Evolutionary conservation across 2,329 filamentous ascomycete genomes (phyloP), one percentile per base, ranked within the genome.

Genomic region (Penicillium sp.): DNA sequence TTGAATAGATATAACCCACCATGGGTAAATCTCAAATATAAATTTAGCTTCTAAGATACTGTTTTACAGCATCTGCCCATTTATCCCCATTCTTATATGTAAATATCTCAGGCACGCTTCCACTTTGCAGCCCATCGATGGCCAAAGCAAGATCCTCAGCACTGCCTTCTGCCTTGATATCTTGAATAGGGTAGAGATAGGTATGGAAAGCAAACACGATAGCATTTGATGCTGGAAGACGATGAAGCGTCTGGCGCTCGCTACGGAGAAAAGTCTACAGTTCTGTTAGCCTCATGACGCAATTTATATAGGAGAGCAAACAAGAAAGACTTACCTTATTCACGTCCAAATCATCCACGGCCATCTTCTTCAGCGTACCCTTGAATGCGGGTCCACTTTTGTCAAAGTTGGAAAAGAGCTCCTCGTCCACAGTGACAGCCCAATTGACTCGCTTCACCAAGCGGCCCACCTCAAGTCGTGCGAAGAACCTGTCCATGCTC

Each of bases 151-250:
- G 63, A 8, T 76, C 76, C 59, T 79, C 76, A 0, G 78, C 82
- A 5, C 68, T 63, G 0, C 82, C 83, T 52, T 86, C 82, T 4
- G 75, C 75, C 61, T 81, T 83, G 43, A 87, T 69, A 5, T 82
- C 73, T 31, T 60, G 58, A 7, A 87, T 64, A 2, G 76, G 75
- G 65, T 86, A 85, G 53, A 77, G 69, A 65, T 85, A 86, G 11
- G 83, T 86, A 67, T 85, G 84, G 65, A 86, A 82, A 0, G 74
- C 76, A 68, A 87, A 87, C 0, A 85, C 75, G 16, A 86, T 44
- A 6, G 81, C 82, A 46, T 74, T 72, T 0, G 75, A 79, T 44
- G 68, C 56, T 4, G 81, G 81, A 24, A 87, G 64, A 1, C 84
- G 75, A 69, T 85, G 82, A 28, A 87, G 65, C 0, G 81, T 83